A percentile compares a stretch with the other conserved stretches of the same genome.
These are phyloP conservation scores for Mycena belliarum DNA, from an alignment of 768 basidiomycete species.

Conservation along the genomic window DNA sequence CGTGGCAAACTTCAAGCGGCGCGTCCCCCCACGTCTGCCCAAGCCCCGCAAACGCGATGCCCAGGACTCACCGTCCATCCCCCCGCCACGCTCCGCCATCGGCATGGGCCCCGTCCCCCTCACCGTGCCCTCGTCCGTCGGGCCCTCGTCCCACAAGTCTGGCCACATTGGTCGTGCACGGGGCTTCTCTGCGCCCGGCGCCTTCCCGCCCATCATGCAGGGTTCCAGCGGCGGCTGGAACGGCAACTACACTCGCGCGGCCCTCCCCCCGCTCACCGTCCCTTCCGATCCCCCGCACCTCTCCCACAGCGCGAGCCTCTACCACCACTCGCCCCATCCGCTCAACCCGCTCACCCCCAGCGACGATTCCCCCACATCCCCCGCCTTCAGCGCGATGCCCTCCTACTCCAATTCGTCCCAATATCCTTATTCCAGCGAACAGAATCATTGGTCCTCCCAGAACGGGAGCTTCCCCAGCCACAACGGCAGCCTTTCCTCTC, in stretches of 20 bases:
- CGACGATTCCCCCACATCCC: constrained; percentile 64
- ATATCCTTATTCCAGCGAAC: constrained; percentile 60
- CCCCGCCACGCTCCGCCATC: constrained; percentile 76
- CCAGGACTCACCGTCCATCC: constrained; percentile 67
- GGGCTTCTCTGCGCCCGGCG: constrained; percentile 83
- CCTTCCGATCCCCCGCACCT: constrained; percentile 72
- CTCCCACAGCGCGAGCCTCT: constrained; percentile 56
- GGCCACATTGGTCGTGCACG: constrained; percentile 62
- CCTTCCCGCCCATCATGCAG: constrained; percentile 72
- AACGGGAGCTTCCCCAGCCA: constrained; percentile 61
- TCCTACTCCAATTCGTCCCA: constrained; percentile 54
- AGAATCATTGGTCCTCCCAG: constrained; percentile 51
- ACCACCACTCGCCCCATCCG: constrained; percentile 60
- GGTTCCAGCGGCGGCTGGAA: constrained; percentile 51
- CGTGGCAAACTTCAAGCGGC: constrained; percentile 92
- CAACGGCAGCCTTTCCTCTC: constrained; percentile 73
- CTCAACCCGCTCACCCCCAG: constrained; percentile 69
- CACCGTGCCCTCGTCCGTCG: constrained; percentile 55
- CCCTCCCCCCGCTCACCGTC: constrained; percentile 80
- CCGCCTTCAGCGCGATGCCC: constrained; percentile 43
- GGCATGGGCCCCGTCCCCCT: constrained; percentile 70
- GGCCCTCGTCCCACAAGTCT: constrained; percentile 40
- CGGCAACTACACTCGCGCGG: constrained; percentile 56
- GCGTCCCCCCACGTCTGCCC: constrained; percentile 89
- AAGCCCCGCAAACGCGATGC: constrained; percentile 82